phyloP scores from a whole-genome alignment of 2,329 filamentous ascomycete species.

The Aspergillus versicolor region DNA sequence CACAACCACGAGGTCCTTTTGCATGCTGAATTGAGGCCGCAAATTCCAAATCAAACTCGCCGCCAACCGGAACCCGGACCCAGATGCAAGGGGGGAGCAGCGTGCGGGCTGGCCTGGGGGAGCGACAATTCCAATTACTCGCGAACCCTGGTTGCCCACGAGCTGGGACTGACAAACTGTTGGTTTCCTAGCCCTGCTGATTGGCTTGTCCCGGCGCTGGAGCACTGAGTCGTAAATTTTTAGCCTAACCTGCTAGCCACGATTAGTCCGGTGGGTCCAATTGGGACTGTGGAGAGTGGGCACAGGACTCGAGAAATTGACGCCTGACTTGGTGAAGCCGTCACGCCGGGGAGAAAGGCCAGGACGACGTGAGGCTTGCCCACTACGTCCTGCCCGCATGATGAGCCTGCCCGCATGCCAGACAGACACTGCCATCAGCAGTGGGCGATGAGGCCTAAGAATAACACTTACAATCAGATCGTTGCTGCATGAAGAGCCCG shows the following conservation, averaged over 20 bases:
- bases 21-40: not conserved
- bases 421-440: not conserved
- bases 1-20: not conserved
- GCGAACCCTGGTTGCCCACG: not conserved
- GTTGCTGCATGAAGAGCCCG: not conserved
- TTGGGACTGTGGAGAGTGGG: not conserved
- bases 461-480: not conserved
- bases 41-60: not conserved
- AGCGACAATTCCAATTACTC: not conserved
- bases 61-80: not conserved
- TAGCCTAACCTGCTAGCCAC: not conserved
- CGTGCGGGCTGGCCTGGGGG: not conserved
- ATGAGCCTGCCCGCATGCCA: no score
- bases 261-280: not conserved
- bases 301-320: not conserved
- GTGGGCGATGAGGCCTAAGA: conserved; percentile 2
- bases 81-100: not conserved
- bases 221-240: not conserved
- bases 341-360: not conserved
- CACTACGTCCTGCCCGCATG: not conserved
- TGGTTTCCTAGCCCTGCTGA: not conserved
- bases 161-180: not conserved
- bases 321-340: not conserved
- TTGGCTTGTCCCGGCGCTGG: not conserved
- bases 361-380: not conserved